These are phyloP conservation scores for Tetrapisispora taiwanensis DNA, from an alignment of 805 yeast species.

Conservation along the genomic window DNA sequence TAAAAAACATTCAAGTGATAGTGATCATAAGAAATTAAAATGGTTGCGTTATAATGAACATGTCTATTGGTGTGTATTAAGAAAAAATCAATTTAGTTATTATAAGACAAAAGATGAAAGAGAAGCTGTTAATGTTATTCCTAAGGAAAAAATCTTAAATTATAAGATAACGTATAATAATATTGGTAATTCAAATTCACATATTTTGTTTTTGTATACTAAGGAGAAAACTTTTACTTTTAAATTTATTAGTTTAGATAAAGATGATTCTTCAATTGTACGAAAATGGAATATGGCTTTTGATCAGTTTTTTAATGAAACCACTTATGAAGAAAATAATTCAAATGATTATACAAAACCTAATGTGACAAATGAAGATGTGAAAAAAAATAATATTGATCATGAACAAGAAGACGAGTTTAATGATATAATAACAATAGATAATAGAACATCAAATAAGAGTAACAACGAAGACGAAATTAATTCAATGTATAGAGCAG, in stretches of 20 bases:
- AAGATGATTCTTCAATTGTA: slow-evolving; percentile 1
- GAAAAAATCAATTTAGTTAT: slow-evolving; percentile 18
- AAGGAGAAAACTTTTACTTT: slow-evolving; percentile 7
- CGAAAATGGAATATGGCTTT: slow-evolving; percentile 10
- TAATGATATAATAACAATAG: slow-evolving; percentile 1
- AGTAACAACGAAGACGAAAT: background rate
- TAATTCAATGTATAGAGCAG: background rate
- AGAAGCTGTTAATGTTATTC: slow-evolving; percentile 16
- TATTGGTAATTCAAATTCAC: slow-evolving; percentile 1
- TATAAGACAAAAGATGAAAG: slow-evolving; percentile 17
- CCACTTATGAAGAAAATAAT: background rate
- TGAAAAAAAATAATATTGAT: background rate
- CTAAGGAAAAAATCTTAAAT: slow-evolving; percentile 9
- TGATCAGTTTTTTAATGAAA: slow-evolving; percentile 7
- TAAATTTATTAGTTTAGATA: slow-evolving; percentile 1
- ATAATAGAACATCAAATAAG: background rate
- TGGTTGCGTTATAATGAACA: slow-evolving; percentile 2
- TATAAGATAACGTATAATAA: slow-evolving; percentile 7
- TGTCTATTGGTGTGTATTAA: slow-evolving; percentile 17
- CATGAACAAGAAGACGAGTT: slow-evolving; percentile 3
- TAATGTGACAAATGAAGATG: background rate
- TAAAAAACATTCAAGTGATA: background rate
- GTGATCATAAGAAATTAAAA: background rate
- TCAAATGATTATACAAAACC: too few relatives aligned
- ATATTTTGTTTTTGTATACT: slow-evolving; percentile 11